Percentiles rank a stretch among this genome's conserved stretches.
phyloP scores from a whole-genome alignment of 257 asterid genomes.

The Solanum peruvianum region DNA sequence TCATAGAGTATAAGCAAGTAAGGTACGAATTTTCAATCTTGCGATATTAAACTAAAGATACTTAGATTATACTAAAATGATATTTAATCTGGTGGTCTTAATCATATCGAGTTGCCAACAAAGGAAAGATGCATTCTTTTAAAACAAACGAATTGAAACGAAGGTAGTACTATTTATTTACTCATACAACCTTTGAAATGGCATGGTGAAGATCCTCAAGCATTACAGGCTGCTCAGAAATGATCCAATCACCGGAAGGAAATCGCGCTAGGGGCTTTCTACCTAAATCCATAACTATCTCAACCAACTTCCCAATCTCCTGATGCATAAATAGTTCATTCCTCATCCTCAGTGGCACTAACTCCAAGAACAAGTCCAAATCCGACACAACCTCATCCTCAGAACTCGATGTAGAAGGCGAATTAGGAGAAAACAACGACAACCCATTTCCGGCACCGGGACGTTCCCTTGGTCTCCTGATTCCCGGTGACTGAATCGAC shows the following conservation, averaged over 20 bases:
- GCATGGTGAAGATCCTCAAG: slow-evolving; percentile 74
- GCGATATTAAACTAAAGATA: background rate
- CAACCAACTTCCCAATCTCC: slow-evolving; percentile 60
- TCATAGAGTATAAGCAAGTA: background rate
- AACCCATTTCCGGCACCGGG: slow-evolving; percentile 36
- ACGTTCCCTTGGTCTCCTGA: slow-evolving; percentile 61
- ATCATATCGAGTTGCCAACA: background rate
- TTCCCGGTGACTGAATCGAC: slow-evolving; percentile 46
- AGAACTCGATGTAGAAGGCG: slow-evolving; percentile 41
- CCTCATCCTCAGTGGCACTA: slow-evolving; percentile 78
- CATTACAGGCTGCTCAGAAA: slow-evolving; percentile 63
- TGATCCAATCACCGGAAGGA: slow-evolving; percentile 85
- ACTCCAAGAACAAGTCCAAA: slow-evolving; percentile 74
- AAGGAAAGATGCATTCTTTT: background rate
- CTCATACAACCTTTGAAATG: slow-evolving; percentile 61
- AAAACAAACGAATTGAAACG: background rate
- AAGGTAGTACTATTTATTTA: background rate
- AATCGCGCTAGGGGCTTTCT: slow-evolving; percentile 92
- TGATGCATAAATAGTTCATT: slow-evolving; percentile 48
- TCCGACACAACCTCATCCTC: slow-evolving; percentile 59
- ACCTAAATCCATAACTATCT: slow-evolving; percentile 98
- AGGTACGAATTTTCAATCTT: background rate
- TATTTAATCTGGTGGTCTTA: background rate
- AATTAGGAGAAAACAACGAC: slow-evolving; percentile 28
- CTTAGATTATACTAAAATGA: background rate